Evolutionary conservation across 2,329 filamentous ascomycete genomes (phyloP).

Genomic region (Juglanconis juglandina): DNA sequence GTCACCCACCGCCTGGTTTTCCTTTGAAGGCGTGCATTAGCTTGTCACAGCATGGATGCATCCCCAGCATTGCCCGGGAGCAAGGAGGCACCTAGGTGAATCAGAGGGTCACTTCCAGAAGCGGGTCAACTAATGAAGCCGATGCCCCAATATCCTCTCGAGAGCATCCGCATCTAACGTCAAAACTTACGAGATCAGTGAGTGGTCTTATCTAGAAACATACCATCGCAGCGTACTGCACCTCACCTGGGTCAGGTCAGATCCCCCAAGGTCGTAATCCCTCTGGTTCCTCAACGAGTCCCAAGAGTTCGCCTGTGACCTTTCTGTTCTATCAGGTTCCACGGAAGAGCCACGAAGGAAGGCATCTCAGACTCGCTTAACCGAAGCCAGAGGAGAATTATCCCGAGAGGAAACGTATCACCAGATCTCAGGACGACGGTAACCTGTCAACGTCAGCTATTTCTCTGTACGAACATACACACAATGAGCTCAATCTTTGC

Average conservation of each 20-base stretch:
- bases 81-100: no score
- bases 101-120: no score
- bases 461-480: neutral
- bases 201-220: neutral
- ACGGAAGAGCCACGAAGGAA: neutral
- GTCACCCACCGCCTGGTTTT: no score
- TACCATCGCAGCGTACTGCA: neutral
- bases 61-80: no score
- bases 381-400: conserved; percentile 2
- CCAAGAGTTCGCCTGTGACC: neutral
- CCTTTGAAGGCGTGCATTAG: no score
- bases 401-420: neutral
- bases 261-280: no score
- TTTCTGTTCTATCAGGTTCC: neutral
- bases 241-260: neutral
- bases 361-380: conserved; percentile 2
- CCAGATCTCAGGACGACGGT: neutral
- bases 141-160: no score
- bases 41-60: no score
- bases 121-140: no score
- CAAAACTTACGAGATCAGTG: no score
- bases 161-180: no score
- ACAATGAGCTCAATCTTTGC: neutral
- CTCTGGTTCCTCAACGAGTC: no score
- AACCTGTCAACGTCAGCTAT: neutral